Base-by-base conservation (phyloP, 106 monocot genomes). In the Apostasia ramifera region DNA sequence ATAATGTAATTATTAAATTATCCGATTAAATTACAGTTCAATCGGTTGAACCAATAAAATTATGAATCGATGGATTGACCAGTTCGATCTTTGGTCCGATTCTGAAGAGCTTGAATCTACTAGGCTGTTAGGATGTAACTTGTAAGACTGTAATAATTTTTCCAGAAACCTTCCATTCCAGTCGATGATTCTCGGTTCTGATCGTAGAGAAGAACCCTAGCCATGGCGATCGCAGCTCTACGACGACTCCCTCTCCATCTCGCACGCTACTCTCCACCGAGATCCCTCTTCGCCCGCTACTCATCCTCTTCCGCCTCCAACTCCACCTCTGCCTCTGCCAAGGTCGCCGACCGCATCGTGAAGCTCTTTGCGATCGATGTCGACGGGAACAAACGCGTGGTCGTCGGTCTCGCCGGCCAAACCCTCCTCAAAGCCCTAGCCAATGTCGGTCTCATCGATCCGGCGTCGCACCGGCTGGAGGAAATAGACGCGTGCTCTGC, bases 401-500 rank as follows among this genome's bases (percentile, higher is more conserved):
- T 95, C 57, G 70, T 91, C 11, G 94, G 94, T 8, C 83, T 95
- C 44, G 53, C 91, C 6, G 91, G 94, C 0, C 94, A 91, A 50
- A 95, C 91, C 45, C 74, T 95, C 14, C 91, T 95, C 69, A 73
- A 75, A 7, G 83, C 94, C 1, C 81, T 95, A 3, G 12, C 78
- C 12, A 88, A 95, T 73, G 70, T 75, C 12, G 79, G 76, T 2
- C 76, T 95, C 59, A 91, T 95, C 68, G 94, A 95, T 41, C 94
- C 94, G 8, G 94, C 76, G 39, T 95, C 94, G 3, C 94, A 91
- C 77, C 85, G 94, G 47, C 72, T 91, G n/a, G 94, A 95, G 75
- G 91, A 95, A 26, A 95, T 95, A 73, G 91, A 95, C 54, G 91
- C 94, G 3, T 95, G 94, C 81, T 91, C 91, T 14, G 81, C 88